These are phyloP conservation scores for Arthrinium puccinioides DNA, from an alignment of 2,329 filamentous ascomycete genomes.

Conservation along the genomic window DNA sequence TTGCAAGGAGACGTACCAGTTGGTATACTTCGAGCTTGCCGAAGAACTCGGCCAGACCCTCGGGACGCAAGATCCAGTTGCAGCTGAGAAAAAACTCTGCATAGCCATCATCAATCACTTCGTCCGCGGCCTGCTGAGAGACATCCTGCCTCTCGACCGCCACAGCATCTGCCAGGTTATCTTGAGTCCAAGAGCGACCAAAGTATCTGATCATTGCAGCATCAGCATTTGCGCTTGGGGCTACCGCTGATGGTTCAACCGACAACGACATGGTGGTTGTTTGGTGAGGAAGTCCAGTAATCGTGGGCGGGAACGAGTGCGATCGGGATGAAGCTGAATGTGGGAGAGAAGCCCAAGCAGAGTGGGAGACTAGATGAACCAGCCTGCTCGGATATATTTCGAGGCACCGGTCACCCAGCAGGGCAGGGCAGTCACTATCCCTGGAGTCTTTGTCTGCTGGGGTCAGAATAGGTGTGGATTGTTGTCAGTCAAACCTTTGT, in stretches of 20 bases:
- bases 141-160: neutral
- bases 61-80: slow-evolving; percentile 7
- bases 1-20: slow-evolving; percentile 1
- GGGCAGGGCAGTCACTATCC: no score
- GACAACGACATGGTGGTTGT: neutral
- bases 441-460: no score
- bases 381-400: no score
- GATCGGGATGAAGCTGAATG: no score
- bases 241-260: neutral
- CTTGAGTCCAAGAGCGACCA: neutral
- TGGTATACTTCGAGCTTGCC: neutral
- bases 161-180: neutral
- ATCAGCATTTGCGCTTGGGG: neutral
- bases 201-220: neutral
- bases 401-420: no score
- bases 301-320: no score
- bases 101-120: neutral
- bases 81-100: slow-evolving; percentile 3
- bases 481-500: no score
- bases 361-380: no score
- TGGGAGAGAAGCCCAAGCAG: no score
- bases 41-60: slow-evolving; percentile 5
- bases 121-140: neutral
- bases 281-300: no score
- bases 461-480: no score